Evolutionary conservation across 2,329 filamentous ascomycete genomes (phyloP).

Genomic region (Xylaria sp.): DNA sequence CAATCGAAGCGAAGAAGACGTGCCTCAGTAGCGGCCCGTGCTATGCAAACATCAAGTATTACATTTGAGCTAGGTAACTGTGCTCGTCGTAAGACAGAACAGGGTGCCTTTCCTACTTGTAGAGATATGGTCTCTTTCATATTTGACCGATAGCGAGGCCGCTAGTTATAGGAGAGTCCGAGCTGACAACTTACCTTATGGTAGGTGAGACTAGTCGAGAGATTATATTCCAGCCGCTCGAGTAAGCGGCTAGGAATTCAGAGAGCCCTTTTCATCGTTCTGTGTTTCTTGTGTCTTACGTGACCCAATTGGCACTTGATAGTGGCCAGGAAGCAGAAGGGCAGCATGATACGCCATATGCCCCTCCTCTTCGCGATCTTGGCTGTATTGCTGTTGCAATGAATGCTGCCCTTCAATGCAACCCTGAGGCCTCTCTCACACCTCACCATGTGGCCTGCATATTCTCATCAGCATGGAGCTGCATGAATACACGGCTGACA

Average conservation of each 20-base stretch:
- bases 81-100: not conserved
- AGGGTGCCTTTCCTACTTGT: not conserved
- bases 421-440: slow-evolving; percentile 34
- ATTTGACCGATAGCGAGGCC: not conserved
- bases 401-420: slow-evolving; percentile 30
- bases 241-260: not conserved
- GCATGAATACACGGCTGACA: slow-evolving; percentile 39
- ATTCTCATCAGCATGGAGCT: slow-evolving; percentile 32
- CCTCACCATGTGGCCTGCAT: slow-evolving; percentile 39
- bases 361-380: slow-evolving; percentile 22
- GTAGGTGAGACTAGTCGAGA: slow-evolving; percentile 1
- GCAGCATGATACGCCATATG: slow-evolving; percentile 13
- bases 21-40: slow-evolving; percentile 14
- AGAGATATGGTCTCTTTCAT: not conserved
- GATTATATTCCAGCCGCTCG: slow-evolving; percentile 9
- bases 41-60: slow-evolving; percentile 32
- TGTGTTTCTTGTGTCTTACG: not conserved
- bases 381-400: slow-evolving; percentile 23
- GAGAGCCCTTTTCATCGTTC: not conserved
- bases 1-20: slow-evolving; percentile 30
- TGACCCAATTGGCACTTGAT: not conserved
- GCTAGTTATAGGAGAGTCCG: not conserved
- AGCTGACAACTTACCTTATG: slow-evolving; percentile 7
- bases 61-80: slow-evolving; percentile 9
- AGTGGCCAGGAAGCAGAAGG: not conserved